Conservation (phyloP, 148 eudicot genomes). For the Amaranthus hypochondriacus region DNA sequence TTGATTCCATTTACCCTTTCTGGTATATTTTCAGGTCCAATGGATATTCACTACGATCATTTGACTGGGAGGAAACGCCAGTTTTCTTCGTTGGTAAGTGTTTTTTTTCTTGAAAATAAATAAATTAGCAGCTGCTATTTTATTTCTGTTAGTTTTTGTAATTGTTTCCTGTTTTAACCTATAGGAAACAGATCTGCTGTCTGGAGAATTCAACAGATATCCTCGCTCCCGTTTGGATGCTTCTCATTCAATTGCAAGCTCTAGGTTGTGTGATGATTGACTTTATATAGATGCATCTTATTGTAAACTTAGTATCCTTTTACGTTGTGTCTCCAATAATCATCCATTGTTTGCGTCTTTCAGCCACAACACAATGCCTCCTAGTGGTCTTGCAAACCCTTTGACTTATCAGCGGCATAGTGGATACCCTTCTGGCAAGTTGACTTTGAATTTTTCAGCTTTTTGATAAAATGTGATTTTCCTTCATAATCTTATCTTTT, state of each 20-base stretch:
- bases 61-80: conserved; percentile 32
- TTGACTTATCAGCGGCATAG: conserved; percentile 20
- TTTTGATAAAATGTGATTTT: background rate
- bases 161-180: background rate
- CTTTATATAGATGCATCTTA: background rate
- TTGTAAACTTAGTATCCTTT: background rate
- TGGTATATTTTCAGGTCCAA: conserved; percentile 18
- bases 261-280: conserved; percentile 21
- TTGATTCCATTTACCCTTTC: no score
- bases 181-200: conserved; percentile 34
- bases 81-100: conserved; percentile 27
- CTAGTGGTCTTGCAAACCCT: conserved; percentile 12
- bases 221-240: conserved; percentile 24
- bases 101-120: no score
- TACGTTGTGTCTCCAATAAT: background rate
- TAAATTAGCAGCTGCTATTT: background rate
- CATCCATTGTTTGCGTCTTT: background rate
- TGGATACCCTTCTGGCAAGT: conserved; percentile 30
- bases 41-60: conserved; percentile 15
- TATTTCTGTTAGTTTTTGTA: background rate
- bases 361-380: conserved; percentile 17
- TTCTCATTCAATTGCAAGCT: conserved; percentile 21
- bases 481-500: background rate
- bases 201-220: conserved; percentile 26
- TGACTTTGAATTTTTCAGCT: background rate